Base-by-base conservation (phyloP, 352 stramenopile genomes). In the Plasmopara viticola region DNA sequence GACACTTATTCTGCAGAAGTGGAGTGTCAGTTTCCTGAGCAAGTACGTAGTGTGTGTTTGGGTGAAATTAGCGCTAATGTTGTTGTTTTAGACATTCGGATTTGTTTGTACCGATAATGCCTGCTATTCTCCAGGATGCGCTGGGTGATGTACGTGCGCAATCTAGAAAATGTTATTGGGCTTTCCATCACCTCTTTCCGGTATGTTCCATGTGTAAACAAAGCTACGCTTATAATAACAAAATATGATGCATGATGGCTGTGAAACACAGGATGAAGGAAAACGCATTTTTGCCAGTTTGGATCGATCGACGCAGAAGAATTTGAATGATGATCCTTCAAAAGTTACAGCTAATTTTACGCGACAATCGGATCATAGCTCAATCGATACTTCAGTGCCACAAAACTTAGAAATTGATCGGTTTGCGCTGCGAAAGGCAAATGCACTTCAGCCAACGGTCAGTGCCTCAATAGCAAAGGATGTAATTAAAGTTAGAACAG, bases 101-200 rank as follows among this genome's bases (percentile, higher is more conserved):
- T 31, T 43, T 81, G 14, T 81, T 88, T 55, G 49, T 82, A 29
- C 51, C 72, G 4, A 74, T 88, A 25, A 44, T 93, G 17, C 83
- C 83, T 1, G 40, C 55, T 0, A 48, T 91, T 39, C 51, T 94
- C 12, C 74, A 75, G 31, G 83, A 94, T 39, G 83, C 83, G 6
- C 53, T 88, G 5, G 69, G 57, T 9, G 80, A 94, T 46, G 83
- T 91, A n/a, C 80, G 83, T 6, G 74, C 74, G 5, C 74, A 87
- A 42, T 75, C 80, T 28, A 70, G 83, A 53, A 88, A 89, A 44
- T 91, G 78, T 33, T 94, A 79, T 46, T 94, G 83, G 83, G 70
- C 76, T 12, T 78, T 84, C 42, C 77, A 91, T 37, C 35, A 75
- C 20, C 49, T 88, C 6, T 93, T 90, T 31, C 60, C 73, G 25